Conservation (phyloP, 768 basidiomycete species). For the Galerina marginata region DNA sequence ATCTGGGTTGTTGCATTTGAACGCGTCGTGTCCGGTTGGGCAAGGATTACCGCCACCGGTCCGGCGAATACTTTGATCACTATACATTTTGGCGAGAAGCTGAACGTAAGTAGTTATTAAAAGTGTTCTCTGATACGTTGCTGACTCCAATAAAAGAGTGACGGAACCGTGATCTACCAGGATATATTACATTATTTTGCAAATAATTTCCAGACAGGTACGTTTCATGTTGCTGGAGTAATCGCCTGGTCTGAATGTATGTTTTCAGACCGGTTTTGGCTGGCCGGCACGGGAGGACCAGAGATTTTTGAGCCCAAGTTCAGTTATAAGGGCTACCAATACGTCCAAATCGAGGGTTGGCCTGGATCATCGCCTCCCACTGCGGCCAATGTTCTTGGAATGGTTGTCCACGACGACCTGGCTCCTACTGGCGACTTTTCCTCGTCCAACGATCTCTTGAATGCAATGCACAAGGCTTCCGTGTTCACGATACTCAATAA, state of each 20-base stretch:
- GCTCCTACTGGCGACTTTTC: constrained; percentile 3
- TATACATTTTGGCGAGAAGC: constrained; percentile 36
- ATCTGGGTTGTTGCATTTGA: constrained; percentile 31
- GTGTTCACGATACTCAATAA: constrained; percentile 13
- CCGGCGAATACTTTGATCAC: constrained; percentile 31
- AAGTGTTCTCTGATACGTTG: not conserved
- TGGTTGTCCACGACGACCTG: constrained; percentile 16
- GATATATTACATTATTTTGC: constrained; percentile 11
- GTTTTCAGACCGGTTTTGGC: constrained; percentile 13
- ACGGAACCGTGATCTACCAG: constrained; percentile 16
- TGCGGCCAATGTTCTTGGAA: constrained; percentile 1
- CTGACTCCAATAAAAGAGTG: not conserved
- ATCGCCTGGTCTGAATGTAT: no score
- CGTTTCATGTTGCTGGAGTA: not conserved
- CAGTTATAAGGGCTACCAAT: constrained; percentile 15
- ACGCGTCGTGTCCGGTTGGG: constrained; percentile 36
- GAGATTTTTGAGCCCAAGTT: constrained; percentile 17
- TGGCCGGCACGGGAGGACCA: constrained; percentile 11
- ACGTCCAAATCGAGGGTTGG: constrained; percentile 17
- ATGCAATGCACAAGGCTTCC: constrained; percentile 8
- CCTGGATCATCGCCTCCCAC: constrained; percentile 9
- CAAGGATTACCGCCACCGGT: constrained; percentile 27
- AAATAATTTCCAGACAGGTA: constrained; percentile 17
- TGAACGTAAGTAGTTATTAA: constrained; percentile 20
- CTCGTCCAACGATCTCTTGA: constrained; percentile 10